phyloP scores from a whole-genome alignment of 2,329 filamentous ascomycete species.

The Xylariaceae sp. region DNA sequence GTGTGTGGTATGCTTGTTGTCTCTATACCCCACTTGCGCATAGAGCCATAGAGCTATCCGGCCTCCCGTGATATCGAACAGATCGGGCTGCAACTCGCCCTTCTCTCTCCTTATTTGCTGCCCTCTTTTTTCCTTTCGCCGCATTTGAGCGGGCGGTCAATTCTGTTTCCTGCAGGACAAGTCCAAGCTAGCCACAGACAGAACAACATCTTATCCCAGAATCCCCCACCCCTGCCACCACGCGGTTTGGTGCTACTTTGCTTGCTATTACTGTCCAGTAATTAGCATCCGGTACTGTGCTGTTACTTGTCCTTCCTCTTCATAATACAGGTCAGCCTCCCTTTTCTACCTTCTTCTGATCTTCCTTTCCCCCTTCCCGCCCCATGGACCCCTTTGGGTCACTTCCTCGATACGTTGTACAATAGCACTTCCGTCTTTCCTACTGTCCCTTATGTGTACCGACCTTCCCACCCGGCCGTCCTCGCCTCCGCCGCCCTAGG shows the following conservation, averaged over 20 bases:
- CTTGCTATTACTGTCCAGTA: constrained; percentile 23
- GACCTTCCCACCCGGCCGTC: constrained; percentile 26
- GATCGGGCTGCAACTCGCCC: constrained; percentile 28
- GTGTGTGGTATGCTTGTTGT: constrained; percentile 15
- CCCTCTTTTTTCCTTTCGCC: constrained; percentile 28
- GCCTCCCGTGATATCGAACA: constrained; percentile 29
- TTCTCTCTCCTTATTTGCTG: constrained; percentile 32
- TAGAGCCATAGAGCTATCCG: constrained; percentile 20
- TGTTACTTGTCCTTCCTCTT: constrained; percentile 32
- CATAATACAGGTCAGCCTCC: constrained; percentile 35
- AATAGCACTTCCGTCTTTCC: constrained; percentile 28
- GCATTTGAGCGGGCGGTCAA: constrained; percentile 31
- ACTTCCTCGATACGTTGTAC: constrained; percentile 33
- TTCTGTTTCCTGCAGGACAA: constrained; percentile 28
- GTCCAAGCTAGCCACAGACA: constrained; percentile 30
- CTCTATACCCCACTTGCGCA: constrained; percentile 21
- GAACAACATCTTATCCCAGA: constrained; percentile 28
- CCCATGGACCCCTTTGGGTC: constrained; percentile 37
- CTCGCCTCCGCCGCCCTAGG: constrained; percentile 27
- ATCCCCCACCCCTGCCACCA: constrained; percentile 28
- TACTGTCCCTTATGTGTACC: constrained; percentile 26
- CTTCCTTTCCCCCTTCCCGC: constrained; percentile 21
- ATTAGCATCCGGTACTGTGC: constrained; percentile 23
- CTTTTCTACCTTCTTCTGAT: constrained; percentile 21
- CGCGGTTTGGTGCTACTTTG: constrained; percentile 33